Conservation (phyloP, 2,329 filamentous ascomycete genomes). For the Penicillium sp. region DNA sequence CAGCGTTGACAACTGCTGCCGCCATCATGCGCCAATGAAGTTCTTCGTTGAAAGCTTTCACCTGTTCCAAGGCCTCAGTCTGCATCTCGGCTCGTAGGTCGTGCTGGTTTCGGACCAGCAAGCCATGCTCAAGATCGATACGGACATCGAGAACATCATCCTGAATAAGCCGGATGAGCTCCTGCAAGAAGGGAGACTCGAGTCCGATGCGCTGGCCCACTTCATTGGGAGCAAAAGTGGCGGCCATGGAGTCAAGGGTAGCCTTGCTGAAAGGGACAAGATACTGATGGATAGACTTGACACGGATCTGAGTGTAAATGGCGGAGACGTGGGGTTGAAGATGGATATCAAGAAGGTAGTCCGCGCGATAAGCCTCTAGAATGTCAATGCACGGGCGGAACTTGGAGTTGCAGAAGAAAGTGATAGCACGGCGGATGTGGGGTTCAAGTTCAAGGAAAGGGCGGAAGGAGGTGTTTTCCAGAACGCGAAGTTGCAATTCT, state of each 20-base stretch:
- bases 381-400: constrained; percentile 83
- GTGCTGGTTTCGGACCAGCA: constrained; percentile 70
- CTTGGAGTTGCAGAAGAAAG: constrained; percentile 84
- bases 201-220: constrained; percentile 59
- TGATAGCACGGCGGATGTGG: constrained; percentile 87
- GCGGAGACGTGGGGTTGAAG: constrained; percentile 70
- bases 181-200: constrained; percentile 48
- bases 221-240: constrained; percentile 64
- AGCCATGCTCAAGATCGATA: constrained; percentile 79
- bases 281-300: constrained; percentile 92
- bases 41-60: constrained; percentile 71
- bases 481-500: constrained; percentile 71
- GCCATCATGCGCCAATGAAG: constrained; percentile 74
- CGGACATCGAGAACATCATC: constrained; percentile 70
- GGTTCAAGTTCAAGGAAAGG: constrained; percentile 89
- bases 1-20: constrained; percentile 72
- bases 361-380: constrained; percentile 75
- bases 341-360: constrained; percentile 89
- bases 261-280: constrained; percentile 87
- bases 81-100: constrained; percentile 72
- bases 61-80: constrained; percentile 64
- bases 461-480: constrained; percentile 80
- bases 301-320: constrained; percentile 74
- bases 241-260: constrained; percentile 74
- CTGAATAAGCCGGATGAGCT: constrained; percentile 78